phyloP scores from a whole-genome alignment of 768 basidiomycete genomes.

The Pulveroboletus ravenelii region DNA sequence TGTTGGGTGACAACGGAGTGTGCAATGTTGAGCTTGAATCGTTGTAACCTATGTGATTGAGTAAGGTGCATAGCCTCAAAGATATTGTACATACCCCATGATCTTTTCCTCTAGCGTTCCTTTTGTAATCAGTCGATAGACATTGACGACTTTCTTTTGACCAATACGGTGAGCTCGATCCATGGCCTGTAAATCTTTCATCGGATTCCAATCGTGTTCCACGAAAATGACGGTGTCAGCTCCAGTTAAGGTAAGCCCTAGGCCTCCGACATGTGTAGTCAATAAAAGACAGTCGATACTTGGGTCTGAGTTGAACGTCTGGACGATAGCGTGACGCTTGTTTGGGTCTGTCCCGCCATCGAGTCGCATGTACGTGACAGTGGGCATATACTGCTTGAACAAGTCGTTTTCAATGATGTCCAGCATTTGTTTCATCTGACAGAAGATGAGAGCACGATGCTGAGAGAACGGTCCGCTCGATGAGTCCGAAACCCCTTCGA shows the following conservation, averaged over 20 bases:
- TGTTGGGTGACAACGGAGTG: constrained; percentile 96
- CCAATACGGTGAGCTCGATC: constrained; percentile 97
- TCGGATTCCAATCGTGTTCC: constrained; percentile 99
- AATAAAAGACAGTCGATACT: constrained; percentile 94
- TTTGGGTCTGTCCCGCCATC: constrained; percentile 89
- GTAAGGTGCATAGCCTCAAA: not conserved
- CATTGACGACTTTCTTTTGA: constrained; percentile 98
- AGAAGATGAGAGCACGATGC: constrained; percentile 98
- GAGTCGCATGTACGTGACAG: constrained; percentile 96
- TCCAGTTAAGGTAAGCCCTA: constrained; percentile 93
- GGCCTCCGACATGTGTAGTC: constrained; percentile 94
- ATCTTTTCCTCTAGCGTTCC: constrained; percentile 99
- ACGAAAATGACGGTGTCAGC: constrained; percentile 99
- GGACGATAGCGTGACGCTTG: constrained; percentile 94
- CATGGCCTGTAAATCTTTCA: constrained; percentile 99
- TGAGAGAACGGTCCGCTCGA: constrained; percentile 68
- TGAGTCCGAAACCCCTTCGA: constrained; percentile 49
- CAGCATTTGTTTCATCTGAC: constrained; percentile 99
- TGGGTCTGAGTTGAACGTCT: constrained; percentile 97
- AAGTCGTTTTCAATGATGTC: constrained; percentile 94
- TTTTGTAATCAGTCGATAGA: constrained; percentile 94
- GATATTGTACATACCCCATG: constrained; percentile 74
- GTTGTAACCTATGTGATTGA: constrained; percentile 66
- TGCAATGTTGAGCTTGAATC: constrained; percentile 98
- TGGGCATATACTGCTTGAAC: constrained; percentile 89